A percentile compares a stretch with the other conserved stretches of the same genome.
Evolutionary conservation across 495 filamentous ascomycete genomes (phyloP).

Genomic region (Penicillium pulvis): DNA sequence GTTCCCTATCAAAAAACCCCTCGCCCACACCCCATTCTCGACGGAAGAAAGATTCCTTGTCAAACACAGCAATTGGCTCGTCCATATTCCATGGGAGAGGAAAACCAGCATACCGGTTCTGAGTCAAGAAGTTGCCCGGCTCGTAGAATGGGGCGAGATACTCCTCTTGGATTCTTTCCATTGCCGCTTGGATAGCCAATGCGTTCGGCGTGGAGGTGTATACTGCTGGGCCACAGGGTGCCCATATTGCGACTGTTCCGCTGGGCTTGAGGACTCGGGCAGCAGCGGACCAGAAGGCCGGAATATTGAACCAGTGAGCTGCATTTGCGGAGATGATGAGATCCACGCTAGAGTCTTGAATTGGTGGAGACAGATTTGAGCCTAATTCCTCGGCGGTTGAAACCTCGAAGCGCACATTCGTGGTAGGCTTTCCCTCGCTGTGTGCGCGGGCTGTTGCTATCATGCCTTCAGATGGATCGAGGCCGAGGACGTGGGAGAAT

Average conservation of each 20-base stretch:
- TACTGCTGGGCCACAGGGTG: conserved; percentile 14
- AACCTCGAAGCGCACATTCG: conserved; percentile 41
- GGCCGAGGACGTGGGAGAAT: conserved; percentile 48
- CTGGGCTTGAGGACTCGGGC: conserved; percentile 52
- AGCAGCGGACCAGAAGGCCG: conserved; percentile 51
- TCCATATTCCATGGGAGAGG: conserved; percentile 50
- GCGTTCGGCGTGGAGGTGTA: conserved; percentile 36
- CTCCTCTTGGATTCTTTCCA: conserved; percentile 30
- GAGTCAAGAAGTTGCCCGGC: conserved; percentile 38
- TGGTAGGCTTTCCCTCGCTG: conserved; percentile 28
- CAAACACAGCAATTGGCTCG: conserved; percentile 38
- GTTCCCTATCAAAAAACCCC: conserved; percentile 24
- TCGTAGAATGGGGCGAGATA: conserved; percentile 35
- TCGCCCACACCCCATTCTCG: conserved; percentile 37
- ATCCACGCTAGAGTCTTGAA: conserved; percentile 45
- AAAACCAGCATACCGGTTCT: conserved; percentile 40
- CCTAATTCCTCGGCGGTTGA: conserved; percentile 48
- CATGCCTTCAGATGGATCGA: conserved; percentile 57
- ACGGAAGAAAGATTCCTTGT: conserved; percentile 37
- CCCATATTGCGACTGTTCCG: conserved; percentile 59
- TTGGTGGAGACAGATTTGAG: background rate
- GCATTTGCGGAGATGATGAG: conserved; percentile 52
- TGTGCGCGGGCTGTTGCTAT: conserved; percentile 42
- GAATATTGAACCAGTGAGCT: conserved; percentile 63
- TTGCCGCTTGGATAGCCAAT: conserved; percentile 26